phyloP scores from a whole-genome alignment of 352 stramenopile species.

The Pythium guiyangense region DNA sequence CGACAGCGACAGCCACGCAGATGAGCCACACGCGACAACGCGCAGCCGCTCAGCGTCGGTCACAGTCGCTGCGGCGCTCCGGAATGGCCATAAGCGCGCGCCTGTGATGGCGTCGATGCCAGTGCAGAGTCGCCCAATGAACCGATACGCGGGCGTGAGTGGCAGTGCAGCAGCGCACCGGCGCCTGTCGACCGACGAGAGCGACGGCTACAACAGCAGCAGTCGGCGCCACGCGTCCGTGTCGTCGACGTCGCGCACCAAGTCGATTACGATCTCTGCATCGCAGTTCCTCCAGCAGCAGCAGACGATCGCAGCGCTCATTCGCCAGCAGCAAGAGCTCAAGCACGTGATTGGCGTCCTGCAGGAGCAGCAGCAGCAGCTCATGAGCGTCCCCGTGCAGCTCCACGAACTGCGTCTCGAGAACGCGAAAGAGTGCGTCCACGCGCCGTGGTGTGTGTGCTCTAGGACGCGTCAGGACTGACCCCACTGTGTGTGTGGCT shows the following conservation, averaged over 20 bases:
- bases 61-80: no score
- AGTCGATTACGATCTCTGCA: conserved; percentile 60
- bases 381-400: conserved; percentile 64
- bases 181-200: neutral
- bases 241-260: conserved; percentile 25
- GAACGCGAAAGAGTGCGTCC: conserved; percentile 37
- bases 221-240: conserved; percentile 1
- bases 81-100: neutral
- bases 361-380: conserved; percentile 73
- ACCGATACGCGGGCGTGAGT: neutral
- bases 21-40: neutral
- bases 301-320: conserved; percentile 76
- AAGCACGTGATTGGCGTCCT: conserved; percentile 77
- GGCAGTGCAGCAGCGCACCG: neutral
- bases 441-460: neutral
- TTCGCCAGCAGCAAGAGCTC: conserved; percentile 78
- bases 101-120: neutral
- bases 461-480: neutral
- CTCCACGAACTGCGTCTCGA: conserved; percentile 62
- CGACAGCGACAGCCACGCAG: conserved; percentile 17
- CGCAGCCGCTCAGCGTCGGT: no score
- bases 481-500: conserved; percentile 7
- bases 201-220: neutral
- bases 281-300: conserved; percentile 78
- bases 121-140: neutral